Conservation (phyloP, 257 asterid species). For the Agastache rugosa region DNA sequence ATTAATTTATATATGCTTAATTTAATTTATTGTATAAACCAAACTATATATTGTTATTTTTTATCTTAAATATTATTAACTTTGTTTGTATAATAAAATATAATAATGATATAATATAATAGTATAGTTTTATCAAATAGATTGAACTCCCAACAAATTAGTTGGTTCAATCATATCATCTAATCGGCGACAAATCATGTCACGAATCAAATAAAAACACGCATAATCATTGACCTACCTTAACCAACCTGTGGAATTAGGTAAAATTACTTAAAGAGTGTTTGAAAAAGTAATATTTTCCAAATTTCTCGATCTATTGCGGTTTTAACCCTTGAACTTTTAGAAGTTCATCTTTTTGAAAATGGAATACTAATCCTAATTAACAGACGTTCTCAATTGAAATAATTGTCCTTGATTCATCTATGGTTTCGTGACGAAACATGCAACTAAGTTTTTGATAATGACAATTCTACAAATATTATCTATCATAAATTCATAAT, state of each 20-base stretch:
- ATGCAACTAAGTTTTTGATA: not conserved
- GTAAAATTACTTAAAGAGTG: not conserved
- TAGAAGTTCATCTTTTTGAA: no score
- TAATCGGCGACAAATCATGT: not conserved
- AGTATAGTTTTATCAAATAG: not conserved
- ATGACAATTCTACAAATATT: not conserved
- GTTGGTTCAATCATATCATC: not conserved
- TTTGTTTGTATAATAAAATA: no score
- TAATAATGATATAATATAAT: not conserved
- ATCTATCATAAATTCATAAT: not conserved
- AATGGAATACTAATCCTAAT: no score
- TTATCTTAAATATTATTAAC: no score
- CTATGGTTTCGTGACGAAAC: not conserved
- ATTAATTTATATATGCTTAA: no score
- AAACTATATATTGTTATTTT: no score
- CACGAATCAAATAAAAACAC: not conserved
- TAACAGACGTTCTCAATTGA: no score
- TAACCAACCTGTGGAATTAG: not conserved
- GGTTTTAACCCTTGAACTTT: not conserved
- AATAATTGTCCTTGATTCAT: no score
- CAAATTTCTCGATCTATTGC: not conserved
- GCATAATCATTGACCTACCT: not conserved
- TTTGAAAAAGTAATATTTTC: not conserved
- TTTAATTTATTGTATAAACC: no score
- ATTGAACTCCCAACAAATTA: not conserved